Base-by-base conservation (phyloP, 208 protist species). In the Porcisia deanei region DNA sequence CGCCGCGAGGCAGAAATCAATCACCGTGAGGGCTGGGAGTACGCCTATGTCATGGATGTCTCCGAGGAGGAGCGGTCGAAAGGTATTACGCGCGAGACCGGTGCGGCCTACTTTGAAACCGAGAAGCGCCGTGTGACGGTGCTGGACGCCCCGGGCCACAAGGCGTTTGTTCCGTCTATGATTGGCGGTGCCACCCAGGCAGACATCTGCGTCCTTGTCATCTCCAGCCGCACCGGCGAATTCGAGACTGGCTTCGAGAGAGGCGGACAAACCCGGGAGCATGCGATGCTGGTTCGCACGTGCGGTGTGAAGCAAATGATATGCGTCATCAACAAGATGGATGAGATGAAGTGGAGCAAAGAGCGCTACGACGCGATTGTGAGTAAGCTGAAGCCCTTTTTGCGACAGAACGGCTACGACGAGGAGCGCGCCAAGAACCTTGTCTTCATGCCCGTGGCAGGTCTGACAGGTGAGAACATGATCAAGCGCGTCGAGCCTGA, bases 281-380 rank as follows among this genome's bases (percentile, higher is more conserved):
- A 99, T 89, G 98, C 98, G 14, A 96, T 99, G 85, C 92, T 99
- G 8, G 98, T 99, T 52, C 99, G 99, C 80, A 99, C 99, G 43
- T 96, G 98, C 73, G 99, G 99, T 63, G 96, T 99, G 57, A 94
- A 96, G 65, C 91, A 98, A 71, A 94, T 99, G 75, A 94, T 99
- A 49, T 98, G 99, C 53, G 95, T 97, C 22, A 95, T 99, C 75
- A 99, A 99, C 94, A 99, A 99, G 90, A 99, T 99, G 99, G 99
- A 99, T 88, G 99, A 99, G 78, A 98, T 99, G 68, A 83, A 92
- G 34, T 99, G 97, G 98, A 88, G 77, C 49, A 85, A 98, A 76
- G 98, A 98, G 66, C 85, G 98, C 77, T 99, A 99, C 87, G 89
- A 99, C 83, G 94, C 98, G 79, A 99, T 99, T 76, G 69, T 95